phyloP scores from a whole-genome alignment of 495 filamentous ascomycete species.

The Penicillium samsonianum region DNA sequence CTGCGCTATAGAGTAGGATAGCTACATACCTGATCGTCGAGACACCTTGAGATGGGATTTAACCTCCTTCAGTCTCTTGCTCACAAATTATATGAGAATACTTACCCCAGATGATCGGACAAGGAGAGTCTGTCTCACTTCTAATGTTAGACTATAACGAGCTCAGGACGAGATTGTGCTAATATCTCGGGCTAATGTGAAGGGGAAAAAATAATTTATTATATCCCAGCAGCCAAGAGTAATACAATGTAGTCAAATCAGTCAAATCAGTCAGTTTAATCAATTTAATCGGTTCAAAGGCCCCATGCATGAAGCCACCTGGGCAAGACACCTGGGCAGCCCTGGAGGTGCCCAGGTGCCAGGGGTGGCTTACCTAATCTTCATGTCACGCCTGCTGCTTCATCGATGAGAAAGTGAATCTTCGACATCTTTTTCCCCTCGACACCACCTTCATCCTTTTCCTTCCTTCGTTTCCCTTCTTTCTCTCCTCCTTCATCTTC shows the following conservation, averaged over 20 bases:
- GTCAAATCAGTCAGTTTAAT: neutral
- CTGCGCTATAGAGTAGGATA: neutral
- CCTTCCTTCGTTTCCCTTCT: slow-evolving; percentile 20
- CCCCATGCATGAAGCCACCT: slow-evolving; percentile 1
- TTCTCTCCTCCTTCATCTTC: neutral
- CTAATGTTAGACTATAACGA: neutral
- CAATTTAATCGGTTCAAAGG: neutral
- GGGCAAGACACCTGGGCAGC: too few relatives aligned
- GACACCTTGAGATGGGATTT: neutral
- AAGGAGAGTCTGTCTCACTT: neutral
- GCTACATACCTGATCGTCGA: neutral
- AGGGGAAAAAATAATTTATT: neutral
- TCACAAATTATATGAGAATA: neutral
- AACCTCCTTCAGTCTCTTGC: neutral
- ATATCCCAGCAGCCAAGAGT: neutral
- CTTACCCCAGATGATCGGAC: neutral
- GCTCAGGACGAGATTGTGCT: neutral
- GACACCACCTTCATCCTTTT: slow-evolving; percentile 23
- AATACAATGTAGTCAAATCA: neutral
- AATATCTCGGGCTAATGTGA: neutral
- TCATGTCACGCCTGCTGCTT: slow-evolving; percentile 28
- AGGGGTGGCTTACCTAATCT: slow-evolving; percentile 32
- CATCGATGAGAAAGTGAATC: slow-evolving; percentile 26
- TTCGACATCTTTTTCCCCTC: slow-evolving; percentile 25
- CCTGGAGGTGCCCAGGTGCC: too few relatives aligned